Base-by-base conservation (phyloP, 2,329 filamentous ascomycete genomes). In the Alternaria sp. region DNA sequence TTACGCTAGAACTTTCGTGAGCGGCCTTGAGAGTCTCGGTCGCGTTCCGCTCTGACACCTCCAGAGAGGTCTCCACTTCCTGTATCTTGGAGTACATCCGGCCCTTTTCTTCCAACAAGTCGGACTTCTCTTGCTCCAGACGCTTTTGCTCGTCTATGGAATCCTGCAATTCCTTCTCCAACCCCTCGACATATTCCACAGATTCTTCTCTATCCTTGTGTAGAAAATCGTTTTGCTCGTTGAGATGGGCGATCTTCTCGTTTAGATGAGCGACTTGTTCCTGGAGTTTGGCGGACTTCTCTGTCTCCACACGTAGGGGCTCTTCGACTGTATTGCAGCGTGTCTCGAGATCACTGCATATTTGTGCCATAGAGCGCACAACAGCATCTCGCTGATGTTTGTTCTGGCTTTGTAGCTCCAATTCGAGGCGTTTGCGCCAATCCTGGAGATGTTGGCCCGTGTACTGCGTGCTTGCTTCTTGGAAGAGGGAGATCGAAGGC, bases 261-360 rank as follows among this genome's bases (percentile, higher is more conserved):
- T 75, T 75, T 2, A 84, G 61, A 6, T 71, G 66, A 10, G 75
- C 64, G 4, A 82, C 73, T 60, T 74, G 58, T 10, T 67, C 61
- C 49, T 81, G 70, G 14, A 82, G 69, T 21, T 74, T 69, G 45
- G 68, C 58, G n/a, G 72, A 76, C 55, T 73, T 81, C 15, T 76
- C 72, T 58, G 79, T 76, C 66, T 85, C 85, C 15, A 78, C 75
- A 5, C 81, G 81, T 12, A 89, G 77, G 6, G 87, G 87, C 53
- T 81, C 81, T 74, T 89, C 87, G 3, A 86, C 80, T 30, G 82
- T 82, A 33, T 84, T 81, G 69, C 87, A 89, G 8, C 87, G 83
- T 10, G 76, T 77, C 68, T 89, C 87, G 1, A 89, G 78, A 60
- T 88, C 86, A 23, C 82, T 81, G 69, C 87, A 89, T 12, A 86